phyloP scores from a whole-genome alignment of 2,329 filamentous ascomycete species.

The Aphanocladium album region DNA sequence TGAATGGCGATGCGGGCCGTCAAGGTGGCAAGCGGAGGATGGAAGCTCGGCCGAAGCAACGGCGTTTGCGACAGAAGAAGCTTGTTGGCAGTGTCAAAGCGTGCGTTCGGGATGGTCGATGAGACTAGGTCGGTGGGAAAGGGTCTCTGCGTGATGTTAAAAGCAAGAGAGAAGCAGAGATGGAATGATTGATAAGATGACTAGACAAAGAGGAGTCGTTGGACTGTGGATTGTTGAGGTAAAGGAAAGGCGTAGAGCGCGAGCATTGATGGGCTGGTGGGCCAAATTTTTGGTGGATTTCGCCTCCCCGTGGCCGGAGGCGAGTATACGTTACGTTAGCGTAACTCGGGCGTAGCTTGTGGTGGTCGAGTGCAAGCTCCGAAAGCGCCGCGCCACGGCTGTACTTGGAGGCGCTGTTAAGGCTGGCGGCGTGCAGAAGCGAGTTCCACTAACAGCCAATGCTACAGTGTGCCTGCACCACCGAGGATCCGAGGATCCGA shows the following conservation, averaged over 20 bases:
- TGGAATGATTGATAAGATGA: conserved; percentile 9
- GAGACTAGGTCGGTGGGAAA: not conserved
- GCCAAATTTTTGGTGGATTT: conserved; percentile 13
- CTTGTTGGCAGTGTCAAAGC: not conserved
- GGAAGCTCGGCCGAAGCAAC: conserved; percentile 10
- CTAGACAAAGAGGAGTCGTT: not conserved
- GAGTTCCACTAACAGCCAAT: not conserved
- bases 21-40: conserved; percentile 8
- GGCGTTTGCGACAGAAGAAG: conserved; percentile 1
- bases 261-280: not conserved
- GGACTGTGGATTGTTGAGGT: not conserved
- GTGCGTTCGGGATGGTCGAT: not conserved
- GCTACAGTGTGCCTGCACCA: not conserved
- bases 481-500: not conserved
- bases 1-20: conserved; percentile 5
- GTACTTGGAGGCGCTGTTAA: conserved; percentile 1
- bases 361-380: not conserved
- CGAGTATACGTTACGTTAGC: conserved; percentile 10
- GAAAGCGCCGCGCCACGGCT: conserved; percentile 5
- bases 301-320: conserved; percentile 13
- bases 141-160: not conserved
- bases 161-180: not conserved
- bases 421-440: not conserved
- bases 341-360: conserved; percentile 1
- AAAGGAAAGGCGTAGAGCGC: not conserved